Evolutionary conservation across 805 yeast species (phyloP), one percentile per base, ranked within the genome.

Genomic region (Torulaspora franciscae): DNA sequence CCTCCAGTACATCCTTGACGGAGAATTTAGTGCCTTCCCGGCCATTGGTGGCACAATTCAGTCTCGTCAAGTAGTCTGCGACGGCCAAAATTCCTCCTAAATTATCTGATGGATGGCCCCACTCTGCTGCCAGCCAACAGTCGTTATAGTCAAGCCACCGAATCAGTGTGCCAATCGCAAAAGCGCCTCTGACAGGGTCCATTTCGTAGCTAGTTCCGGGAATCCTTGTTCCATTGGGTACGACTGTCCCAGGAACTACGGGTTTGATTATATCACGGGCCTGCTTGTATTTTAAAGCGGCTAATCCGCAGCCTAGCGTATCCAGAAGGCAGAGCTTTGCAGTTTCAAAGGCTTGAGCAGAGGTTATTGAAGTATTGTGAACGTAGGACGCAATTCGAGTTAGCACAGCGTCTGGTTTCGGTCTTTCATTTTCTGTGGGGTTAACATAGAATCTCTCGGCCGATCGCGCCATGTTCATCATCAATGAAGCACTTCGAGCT

Each of bases 31-130:
- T 63, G 24, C 77, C 79, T 22, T 56, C 55, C 37, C 59, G 60
- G 19, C 69, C 71, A 29, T 60, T 59, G 26, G 69, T 65, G 13
- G 70, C 67, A 54, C 69, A 70, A 42, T 68, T 60, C 19, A 67
- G 56, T 50, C 82, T 69, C 42, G 79, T 73, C 45, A 73, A 67
- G 65, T 75, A 70, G 60, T 78, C 83, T 26, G 81, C 75, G 27
- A 79, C 78, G 1, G 83, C 79, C 10, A 78, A 59, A 46, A 78
- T 76, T 41, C 80, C 79, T 37, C 82, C 83, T 40, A 78, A 55
- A 59, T 78, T 78, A 56, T 78, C 83, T 26, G 80, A 74, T 19
- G 83, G 83, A 59, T 78, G 83, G 3, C 83, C 83, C 83, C 83
- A 78, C 59, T 79, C 83, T n/a, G 81, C 81, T 39, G 83, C 83